Base-by-base conservation (phyloP, 805 yeast genomes). In the Kodamaea leandrae region DNA sequence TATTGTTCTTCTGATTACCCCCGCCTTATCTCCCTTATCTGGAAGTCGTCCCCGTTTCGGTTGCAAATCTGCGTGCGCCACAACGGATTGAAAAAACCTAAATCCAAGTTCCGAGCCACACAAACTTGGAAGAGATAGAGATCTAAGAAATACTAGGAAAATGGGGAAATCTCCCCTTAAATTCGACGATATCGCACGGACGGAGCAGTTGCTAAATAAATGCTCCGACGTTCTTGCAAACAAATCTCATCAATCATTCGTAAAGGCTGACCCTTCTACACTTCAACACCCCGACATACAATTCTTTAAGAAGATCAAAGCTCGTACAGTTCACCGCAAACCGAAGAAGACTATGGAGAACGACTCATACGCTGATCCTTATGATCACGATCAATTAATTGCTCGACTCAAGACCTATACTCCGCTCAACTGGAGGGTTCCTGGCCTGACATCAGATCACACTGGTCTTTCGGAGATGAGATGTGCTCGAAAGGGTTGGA, bases 401-500 rank as follows among this genome's bases (percentile, higher is more conserved):
- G 53, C 57, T 4, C 54, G 84, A 33, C 56, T 79, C 16, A 41
- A 53, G 13, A 64, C 79, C 1, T 79, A 62, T 51, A 65, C 63
- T 6, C 62, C 72, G 2, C 49, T 71, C 26, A 72, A 72, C 50
- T 79, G 83, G 83, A 55, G 61, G 12, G 48, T 76, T 1, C 67
- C 66, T 1, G 26, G 20, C 13, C 41, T 43, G 17, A 54, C 55
- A 3, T 24, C 38, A 24, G 28, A 32, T 10, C 36, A 42, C 5
- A 32, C 19, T 8, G 25, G 33, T 2, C 52, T 78, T 19, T 72
- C 63, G 4, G 81, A 80, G 39, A 57, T 79, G 24, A 63, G 54
- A 21, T 73, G 80, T 50, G 69, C 80, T 1, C 49, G 72, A 16
- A 63, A 71, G 39, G 84, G 84, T 1, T 79, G 83, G 83, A 57